Evolutionary conservation across 148 eudicot species (phyloP).

Genomic region (Amaranthus cruentus): DNA sequence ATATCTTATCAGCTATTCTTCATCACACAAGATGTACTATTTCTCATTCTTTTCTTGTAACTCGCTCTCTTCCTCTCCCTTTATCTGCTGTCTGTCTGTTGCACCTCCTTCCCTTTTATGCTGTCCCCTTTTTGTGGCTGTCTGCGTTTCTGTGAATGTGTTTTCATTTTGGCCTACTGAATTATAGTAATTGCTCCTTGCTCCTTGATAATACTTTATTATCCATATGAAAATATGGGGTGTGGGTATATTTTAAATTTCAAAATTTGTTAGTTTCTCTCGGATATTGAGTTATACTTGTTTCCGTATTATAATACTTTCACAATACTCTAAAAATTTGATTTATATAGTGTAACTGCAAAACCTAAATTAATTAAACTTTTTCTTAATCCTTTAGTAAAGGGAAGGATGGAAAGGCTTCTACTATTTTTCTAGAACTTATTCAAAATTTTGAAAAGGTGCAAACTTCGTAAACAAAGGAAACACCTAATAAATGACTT

Average conservation of each 20-base stretch:
- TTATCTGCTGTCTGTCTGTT: background rate
- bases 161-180: background rate
- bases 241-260: background rate
- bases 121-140: background rate
- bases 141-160: background rate
- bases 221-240: background rate
- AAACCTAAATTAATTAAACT: too few relatives aligned
- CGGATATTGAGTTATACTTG: background rate
- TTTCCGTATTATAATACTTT: too few relatives aligned
- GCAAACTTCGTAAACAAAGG: too few relatives aligned
- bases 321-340: background rate
- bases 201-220: background rate
- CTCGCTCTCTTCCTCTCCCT: background rate
- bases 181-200: background rate
- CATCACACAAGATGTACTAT: constrained; percentile 74
- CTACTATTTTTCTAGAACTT: too few relatives aligned
- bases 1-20: constrained; percentile 90
- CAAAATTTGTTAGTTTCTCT: background rate
- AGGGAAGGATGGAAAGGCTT: too few relatives aligned
- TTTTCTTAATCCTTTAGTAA: too few relatives aligned
- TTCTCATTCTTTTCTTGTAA: constrained; percentile 8
- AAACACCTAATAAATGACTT: too few relatives aligned
- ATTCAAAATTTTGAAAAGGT: too few relatives aligned
- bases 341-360: background rate
- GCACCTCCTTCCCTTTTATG: background rate